phyloP scores from a whole-genome alignment of 441 rosid species.

The Macaranga tanarius region DNA sequence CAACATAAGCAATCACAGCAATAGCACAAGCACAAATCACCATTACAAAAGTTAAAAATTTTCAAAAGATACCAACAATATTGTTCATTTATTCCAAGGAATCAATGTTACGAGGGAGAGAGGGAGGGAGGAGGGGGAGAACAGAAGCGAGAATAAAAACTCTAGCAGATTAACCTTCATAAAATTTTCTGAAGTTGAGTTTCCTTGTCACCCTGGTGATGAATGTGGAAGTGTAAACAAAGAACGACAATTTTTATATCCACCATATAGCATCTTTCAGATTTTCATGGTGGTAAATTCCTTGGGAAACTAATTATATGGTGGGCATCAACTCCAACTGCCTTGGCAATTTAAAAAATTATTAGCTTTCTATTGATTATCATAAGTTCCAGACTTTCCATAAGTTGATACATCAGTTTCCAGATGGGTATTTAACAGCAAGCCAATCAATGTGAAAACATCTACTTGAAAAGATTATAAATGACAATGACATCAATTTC shows the following conservation, averaged over 20 bases:
- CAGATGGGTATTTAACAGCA: constrained; percentile 6
- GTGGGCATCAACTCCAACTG: not conserved
- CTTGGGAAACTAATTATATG: not conserved
- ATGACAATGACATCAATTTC: not conserved
- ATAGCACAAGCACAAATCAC: not conserved
- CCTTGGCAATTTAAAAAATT: not conserved
- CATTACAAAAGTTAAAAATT: not conserved
- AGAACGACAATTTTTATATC: not conserved
- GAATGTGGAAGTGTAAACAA: not conserved
- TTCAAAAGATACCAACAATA: not conserved
- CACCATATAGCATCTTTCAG: not conserved
- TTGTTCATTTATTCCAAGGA: not conserved
- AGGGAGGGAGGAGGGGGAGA: not conserved
- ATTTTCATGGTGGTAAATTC: not conserved
- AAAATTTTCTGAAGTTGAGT: not conserved
- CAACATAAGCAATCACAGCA: not conserved
- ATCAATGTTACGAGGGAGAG: not conserved
- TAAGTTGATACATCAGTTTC: constrained; percentile 9
- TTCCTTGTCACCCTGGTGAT: not conserved
- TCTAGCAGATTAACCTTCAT: not conserved
- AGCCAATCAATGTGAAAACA: constrained; percentile 3
- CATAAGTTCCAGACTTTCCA: constrained; percentile 7
- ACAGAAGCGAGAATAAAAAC: not conserved
- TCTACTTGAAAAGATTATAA: not conserved
- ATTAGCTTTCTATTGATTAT: not conserved